Percentiles rank a stretch among this genome's conserved stretches.
Conservation (phyloP, 805 yeast genomes). For the Candida ponderosae region DNA sequence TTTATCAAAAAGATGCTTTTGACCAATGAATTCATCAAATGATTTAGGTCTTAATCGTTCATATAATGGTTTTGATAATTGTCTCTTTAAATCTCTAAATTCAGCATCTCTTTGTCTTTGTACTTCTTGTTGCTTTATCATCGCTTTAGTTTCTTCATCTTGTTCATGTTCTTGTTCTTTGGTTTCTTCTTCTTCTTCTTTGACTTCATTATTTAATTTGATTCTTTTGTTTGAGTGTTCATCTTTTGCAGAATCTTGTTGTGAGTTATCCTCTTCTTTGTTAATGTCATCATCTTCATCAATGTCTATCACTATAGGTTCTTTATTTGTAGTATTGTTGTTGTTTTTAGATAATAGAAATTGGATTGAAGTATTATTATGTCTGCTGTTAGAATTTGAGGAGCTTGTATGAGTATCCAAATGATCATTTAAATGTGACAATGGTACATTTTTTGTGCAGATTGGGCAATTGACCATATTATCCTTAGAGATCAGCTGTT, state of each 20-base stretch:
- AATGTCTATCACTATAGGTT: neutral
- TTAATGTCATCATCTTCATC: neutral
- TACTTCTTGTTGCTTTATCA: slow-evolving; percentile 1
- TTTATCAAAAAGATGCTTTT: slow-evolving; percentile 62
- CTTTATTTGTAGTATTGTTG: neutral
- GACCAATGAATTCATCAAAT: slow-evolving; percentile 76
- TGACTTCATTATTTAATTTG: neutral
- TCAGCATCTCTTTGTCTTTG: slow-evolving; percentile 9
- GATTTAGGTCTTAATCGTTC: slow-evolving; percentile 76
- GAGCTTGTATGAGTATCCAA: slow-evolving; percentile 10
- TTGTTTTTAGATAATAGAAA: neutral
- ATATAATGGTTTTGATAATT: slow-evolving; percentile 42
- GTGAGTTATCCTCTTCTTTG: neutral
- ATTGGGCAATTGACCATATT: slow-evolving; percentile 23
- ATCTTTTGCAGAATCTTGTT: no score
- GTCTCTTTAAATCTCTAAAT: slow-evolving; percentile 9
- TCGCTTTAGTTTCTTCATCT: slow-evolving; percentile 1
- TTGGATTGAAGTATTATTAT: neutral
- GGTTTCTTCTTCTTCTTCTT: neutral
- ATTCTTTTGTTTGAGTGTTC: no score
- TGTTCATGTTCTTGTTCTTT: neutral
- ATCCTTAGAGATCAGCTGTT: no score
- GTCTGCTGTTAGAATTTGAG: neutral
- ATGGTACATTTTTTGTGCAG: slow-evolving; percentile 19
- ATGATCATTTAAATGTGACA: slow-evolving; percentile 20